Base-by-base conservation (phyloP, 371 early-diverging fungal genomes). In the Chytridium lagenaria region DNA sequence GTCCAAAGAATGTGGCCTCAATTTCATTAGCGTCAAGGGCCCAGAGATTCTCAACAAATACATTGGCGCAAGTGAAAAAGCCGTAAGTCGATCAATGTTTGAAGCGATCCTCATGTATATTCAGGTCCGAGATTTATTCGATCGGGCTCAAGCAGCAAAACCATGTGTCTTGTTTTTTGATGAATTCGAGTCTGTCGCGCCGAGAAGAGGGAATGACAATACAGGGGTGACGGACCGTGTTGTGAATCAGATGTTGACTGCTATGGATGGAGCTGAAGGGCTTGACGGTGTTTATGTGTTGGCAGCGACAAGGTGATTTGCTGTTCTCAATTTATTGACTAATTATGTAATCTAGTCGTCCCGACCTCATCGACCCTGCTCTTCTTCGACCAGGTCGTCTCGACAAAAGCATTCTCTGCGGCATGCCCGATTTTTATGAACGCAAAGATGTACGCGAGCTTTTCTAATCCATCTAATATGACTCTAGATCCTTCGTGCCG, bases 301-400 rank as follows among this genome's bases (percentile, higher is more conserved):
- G 38, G 98, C 96, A 23, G 97, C 98, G 0, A 99, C 98, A 10
- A 95, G 95, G 85, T 88, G 84, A 73, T 77, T n/a, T 81, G 55
- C 7, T n/a, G 0, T 30, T 71, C 44, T 31, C 22, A 5, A 10
- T 23, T 30, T n/a, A n/a, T n/a, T n/a, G n/a, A n/a, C n/a, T 30
- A 68, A 28, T 63, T 7, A 51, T n/a, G 2, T 37, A 37, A 15
- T 44, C 26, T 51, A 82, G 81, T 61, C 85, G 87, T 5, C 87
- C 86, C 0, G 86, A 87, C 70, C 59, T 86, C 33, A 96, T 99
- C 69, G 99, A 99, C 77, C 93, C 95, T 5, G 99, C 99, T 28
- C 90, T 99, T 87, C 85, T 99, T 39, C 90, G 99, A 50, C 99
- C 99, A 22, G 99, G 99, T n/a, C 92, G 99, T 72, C 83, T 99